These are phyloP conservation scores for Saturnispora ahearnii DNA, from an alignment of 805 yeast species.

Conservation along the genomic window DNA sequence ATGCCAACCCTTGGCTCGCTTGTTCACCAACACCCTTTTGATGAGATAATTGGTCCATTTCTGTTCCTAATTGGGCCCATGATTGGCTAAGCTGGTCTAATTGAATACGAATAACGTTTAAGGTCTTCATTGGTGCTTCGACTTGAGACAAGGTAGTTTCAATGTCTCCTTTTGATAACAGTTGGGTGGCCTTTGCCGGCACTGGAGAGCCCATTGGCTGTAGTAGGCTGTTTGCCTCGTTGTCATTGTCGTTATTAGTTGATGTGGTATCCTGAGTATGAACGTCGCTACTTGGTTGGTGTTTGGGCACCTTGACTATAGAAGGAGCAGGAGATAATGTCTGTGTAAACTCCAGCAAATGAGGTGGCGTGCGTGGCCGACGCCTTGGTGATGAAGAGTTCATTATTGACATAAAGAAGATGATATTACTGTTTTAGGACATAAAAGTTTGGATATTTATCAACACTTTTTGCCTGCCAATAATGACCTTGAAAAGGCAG, in stretches of 20 bases:
- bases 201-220: neutral
- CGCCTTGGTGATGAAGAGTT: conserved; percentile 1
- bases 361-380: conserved; percentile 6
- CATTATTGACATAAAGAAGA: neutral
- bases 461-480: neutral
- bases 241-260: conserved; percentile 47
- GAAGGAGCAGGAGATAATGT: conserved; percentile 1
- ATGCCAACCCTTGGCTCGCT: conserved; percentile 53
- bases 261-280: conserved; percentile 44
- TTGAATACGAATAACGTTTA: conserved; percentile 38
- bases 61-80: conserved; percentile 62
- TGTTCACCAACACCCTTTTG: conserved; percentile 49
- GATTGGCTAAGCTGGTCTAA: conserved; percentile 42
- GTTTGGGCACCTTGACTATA: neutral
- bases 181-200: conserved; percentile 21
- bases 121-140: conserved; percentile 37
- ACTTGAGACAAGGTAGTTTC: conserved; percentile 40
- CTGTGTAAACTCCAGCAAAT: conserved; percentile 4
- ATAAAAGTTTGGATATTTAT: neutral
- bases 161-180: conserved; percentile 39
- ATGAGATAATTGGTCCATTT: conserved; percentile 56
- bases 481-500: neutral
- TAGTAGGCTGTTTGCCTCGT: neutral
- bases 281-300: conserved; percentile 19
- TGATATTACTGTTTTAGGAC: neutral